Evolutionary conservation across 2,329 filamentous ascomycete species (phyloP).

Genomic region (Simplicillium aogashimaense): DNA sequence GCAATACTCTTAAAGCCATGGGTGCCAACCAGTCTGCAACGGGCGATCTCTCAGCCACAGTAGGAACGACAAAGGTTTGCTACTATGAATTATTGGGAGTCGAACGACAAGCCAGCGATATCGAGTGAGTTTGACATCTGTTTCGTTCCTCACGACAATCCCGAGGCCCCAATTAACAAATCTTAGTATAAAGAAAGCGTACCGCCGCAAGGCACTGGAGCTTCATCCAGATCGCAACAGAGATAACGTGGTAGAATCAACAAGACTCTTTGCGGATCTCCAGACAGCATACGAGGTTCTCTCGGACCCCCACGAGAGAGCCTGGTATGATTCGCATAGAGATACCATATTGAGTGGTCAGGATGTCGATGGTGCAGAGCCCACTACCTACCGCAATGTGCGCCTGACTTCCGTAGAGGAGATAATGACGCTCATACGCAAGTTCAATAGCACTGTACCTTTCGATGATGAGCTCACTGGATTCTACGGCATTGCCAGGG

Average conservation of each 20-base stretch:
- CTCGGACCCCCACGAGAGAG: conserved; percentile 87
- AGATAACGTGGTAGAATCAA: conserved; percentile 74
- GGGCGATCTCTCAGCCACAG: conserved; percentile 17
- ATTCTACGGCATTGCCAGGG: conserved; percentile 73
- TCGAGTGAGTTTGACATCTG: conserved; percentile 52
- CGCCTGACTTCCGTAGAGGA: conserved; percentile 73
- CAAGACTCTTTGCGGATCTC: conserved; percentile 78
- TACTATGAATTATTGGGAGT: conserved; percentile 81
- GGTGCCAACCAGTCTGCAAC: conserved; percentile 46
- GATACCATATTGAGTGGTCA: conserved; percentile 69
- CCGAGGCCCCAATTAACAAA: neutral
- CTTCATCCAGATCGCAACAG: conserved; percentile 92
- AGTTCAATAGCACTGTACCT: conserved; percentile 67
- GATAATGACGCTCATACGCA: conserved; percentile 66
- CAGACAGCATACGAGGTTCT: conserved; percentile 94
- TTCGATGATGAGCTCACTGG: conserved; percentile 73
- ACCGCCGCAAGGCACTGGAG: conserved; percentile 81
- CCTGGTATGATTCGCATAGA: conserved; percentile 96
- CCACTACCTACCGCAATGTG: conserved; percentile 57
- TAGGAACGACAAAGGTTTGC: conserved; percentile 51
- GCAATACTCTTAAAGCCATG: conserved; percentile 23
- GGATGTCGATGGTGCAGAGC: conserved; percentile 35
- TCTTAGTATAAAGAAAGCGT: conserved; percentile 79
- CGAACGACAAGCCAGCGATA: conserved; percentile 62
- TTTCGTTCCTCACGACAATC: too few relatives aligned